A percentile compares a stretch with the other conserved stretches of the same genome.
Conservation (phyloP, 2,329 filamentous ascomycete species). For the Xylaria sp. region DNA sequence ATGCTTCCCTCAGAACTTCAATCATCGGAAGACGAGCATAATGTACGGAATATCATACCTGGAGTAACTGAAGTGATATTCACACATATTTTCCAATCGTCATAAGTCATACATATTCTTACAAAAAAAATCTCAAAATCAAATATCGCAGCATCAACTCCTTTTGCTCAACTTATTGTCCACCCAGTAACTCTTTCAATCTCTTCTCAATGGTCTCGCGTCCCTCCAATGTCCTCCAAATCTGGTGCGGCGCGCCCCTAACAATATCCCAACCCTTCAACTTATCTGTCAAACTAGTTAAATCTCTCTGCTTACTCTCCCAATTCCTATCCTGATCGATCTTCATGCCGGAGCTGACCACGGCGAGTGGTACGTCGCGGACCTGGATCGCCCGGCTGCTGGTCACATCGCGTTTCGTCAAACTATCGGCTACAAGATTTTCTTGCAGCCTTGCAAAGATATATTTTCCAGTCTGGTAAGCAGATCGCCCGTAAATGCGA, state of each 20-base stretch:
- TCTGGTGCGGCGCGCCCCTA: slow-evolving; percentile 73
- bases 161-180: slow-evolving; percentile 1
- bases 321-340: slow-evolving; percentile 63
- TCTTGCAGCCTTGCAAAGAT: slow-evolving; percentile 93
- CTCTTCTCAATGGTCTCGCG: slow-evolving; percentile 72
- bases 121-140: background rate
- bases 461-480: slow-evolving; percentile 74
- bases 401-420: slow-evolving; percentile 76
- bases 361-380: slow-evolving; percentile 65
- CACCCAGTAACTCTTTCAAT: slow-evolving; percentile 59
- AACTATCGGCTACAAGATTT: slow-evolving; percentile 76
- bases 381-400: slow-evolving; percentile 76
- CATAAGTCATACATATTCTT: background rate
- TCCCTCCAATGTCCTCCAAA: slow-evolving; percentile 75
- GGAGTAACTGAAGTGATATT: background rate
- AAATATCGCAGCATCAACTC: background rate
- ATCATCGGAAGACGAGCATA: too few relatives aligned
- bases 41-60: too few relatives aligned
- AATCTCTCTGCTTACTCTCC: slow-evolving; percentile 78
- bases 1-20: too few relatives aligned
- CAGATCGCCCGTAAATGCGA: slow-evolving; percentile 73
- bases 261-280: slow-evolving; percentile 83
- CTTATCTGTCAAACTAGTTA: slow-evolving; percentile 74
- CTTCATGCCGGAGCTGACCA: slow-evolving; percentile 76
- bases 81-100: background rate